phyloP scores from a whole-genome alignment of 2,329 filamentous ascomycete genomes.

The Paecilomyces sp. region DNA sequence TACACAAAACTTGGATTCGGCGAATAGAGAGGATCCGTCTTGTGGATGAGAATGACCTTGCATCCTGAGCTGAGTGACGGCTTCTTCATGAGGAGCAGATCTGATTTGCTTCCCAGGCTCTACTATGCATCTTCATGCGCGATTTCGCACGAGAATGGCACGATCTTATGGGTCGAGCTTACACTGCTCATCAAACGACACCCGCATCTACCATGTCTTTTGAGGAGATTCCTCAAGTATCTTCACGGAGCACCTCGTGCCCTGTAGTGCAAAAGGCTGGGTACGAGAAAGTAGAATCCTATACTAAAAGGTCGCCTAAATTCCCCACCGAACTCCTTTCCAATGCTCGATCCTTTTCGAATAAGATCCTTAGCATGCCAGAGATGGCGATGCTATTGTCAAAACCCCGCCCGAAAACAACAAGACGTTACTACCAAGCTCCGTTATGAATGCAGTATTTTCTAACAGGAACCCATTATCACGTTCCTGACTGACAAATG shows the following conservation, averaged over 20 bases:
- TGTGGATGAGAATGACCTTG: no score
- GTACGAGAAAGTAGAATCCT: background rate
- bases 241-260: background rate
- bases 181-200: background rate
- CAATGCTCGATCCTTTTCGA: background rate
- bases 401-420: background rate
- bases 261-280: background rate
- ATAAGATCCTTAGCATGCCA: background rate
- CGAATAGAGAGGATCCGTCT: no score
- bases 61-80: no score
- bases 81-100: no score
- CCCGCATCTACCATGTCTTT: background rate
- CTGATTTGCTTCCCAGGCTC: no score
- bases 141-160: background rate
- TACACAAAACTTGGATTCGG: no score
- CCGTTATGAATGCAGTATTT: background rate
- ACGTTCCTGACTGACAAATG: background rate
- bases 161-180: background rate
- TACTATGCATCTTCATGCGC: no score
- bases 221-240: background rate
- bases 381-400: background rate
- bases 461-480: background rate
- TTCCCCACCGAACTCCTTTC: background rate
- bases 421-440: background rate
- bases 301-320: background rate